A percentile compares a stretch with the other conserved stretches of the same genome.
phyloP scores from a whole-genome alignment of 108 stramenopile genomes.

The Thalassiosira profunda region DNA sequence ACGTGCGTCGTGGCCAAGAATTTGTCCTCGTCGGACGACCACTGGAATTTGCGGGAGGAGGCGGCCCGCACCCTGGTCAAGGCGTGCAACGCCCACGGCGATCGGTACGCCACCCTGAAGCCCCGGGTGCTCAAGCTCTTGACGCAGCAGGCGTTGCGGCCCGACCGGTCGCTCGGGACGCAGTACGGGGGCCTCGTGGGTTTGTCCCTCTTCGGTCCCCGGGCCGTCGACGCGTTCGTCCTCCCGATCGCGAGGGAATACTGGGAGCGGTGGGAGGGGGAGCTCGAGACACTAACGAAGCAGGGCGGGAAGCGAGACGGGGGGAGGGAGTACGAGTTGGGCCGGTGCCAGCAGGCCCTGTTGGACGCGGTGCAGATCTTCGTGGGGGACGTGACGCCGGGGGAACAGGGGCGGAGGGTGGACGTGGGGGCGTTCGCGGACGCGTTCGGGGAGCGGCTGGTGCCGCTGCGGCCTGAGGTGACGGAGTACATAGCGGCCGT shows the following conservation, averaged over 20 bases:
- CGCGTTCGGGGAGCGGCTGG: constrained; percentile 72
- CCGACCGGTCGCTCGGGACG: constrained; percentile 52
- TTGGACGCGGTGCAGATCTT: constrained; percentile 68
- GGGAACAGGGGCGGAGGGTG: constrained; percentile 53
- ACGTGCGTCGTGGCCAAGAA: constrained; percentile 85
- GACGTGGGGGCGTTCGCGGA: constrained; percentile 59
- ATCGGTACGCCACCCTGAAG: constrained; percentile 79
- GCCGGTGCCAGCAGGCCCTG: constrained; percentile 75
- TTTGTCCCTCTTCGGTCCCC: constrained; percentile 76
- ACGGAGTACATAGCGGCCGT: constrained; percentile 60
- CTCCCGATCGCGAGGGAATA: constrained; percentile 67
- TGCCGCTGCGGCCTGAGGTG: constrained; percentile 55
- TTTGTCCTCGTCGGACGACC: constrained; percentile 61
- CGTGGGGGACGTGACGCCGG: constrained; percentile 31
- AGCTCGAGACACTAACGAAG: constrained; percentile 5
- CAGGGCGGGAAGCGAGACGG: constrained; percentile 20
- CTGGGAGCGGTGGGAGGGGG: constrained; percentile 72
- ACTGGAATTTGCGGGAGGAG: constrained; percentile 76
- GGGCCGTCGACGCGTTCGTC: constrained; percentile 83
- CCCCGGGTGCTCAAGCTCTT: constrained; percentile 70
- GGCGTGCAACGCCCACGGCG: constrained; percentile 71
- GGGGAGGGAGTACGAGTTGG: constrained; percentile 53
- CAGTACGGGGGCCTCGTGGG: constrained; percentile 87
- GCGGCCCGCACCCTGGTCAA: constrained; percentile 65
- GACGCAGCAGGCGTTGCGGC: constrained; percentile 46